Evolutionary conservation across 441 rosid genomes (phyloP), one percentile per base, ranked within the genome.

Genomic region (Gossypium gossypioides): DNA sequence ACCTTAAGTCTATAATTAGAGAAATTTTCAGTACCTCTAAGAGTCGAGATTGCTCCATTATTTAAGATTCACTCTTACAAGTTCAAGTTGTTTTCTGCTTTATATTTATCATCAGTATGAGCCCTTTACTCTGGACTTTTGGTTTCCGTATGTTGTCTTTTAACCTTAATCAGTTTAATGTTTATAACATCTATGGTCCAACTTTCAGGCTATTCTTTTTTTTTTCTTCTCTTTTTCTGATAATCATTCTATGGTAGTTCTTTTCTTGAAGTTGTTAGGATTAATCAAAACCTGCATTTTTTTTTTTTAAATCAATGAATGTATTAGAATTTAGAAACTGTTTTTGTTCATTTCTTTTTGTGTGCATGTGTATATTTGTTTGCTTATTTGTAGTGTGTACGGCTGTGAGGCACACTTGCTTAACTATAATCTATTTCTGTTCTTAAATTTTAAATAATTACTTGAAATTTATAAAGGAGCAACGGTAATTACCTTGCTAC

Each of bases 401-500:
- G 40, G 7, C 13, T 66, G 3, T 18, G 7, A 42, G 34, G 37
- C 16, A 42, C 19, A 13, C 15, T 21, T 58, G 50, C n/a, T 25
- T 21, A 21, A 40, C 2, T 0, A 24, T n/a, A 25, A 25, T 57
- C 24, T 40, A 13, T 12, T 18, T n/a, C 1, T 58, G 19, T 12
- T 40, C 18, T 19, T 22, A 4, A 37, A 22, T 19, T 42, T 48
- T 71, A 57, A 57, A 37, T 40, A n/a, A 13, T 6, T 40, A 56
- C 65, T 37, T 15, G 46, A 6, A 62, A 51, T 67, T 77, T 63
- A 69, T 75, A 40, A 74, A 89, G 97, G 88, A 80, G 88, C 95
- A 44, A 86, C 82, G 0, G 74, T 86, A 74, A 74, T 93, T 66
- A 81, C 87, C 58, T 78, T 93, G 81, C 89, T 91, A 59, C 98